These are phyloP conservation scores for Rhizomucor miehei DNA, from an alignment of 371 early-diverging fungal genomes.

Conservation along the genomic window DNA sequence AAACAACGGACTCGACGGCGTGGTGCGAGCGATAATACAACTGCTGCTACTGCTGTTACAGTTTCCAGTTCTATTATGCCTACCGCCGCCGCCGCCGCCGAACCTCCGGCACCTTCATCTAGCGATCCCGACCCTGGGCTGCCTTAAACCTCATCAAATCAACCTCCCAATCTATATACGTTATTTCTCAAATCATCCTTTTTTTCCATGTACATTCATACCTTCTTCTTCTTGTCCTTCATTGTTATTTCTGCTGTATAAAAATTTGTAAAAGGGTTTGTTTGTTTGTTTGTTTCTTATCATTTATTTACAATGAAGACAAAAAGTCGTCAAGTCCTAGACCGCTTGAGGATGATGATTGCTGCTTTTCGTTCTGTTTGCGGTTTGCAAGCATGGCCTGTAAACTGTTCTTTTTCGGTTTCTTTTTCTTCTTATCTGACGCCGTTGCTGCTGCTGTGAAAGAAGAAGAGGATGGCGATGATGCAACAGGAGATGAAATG, in stretches of 20 bases:
- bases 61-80: too few relatives aligned
- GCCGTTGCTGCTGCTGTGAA: slow-evolving; percentile 5
- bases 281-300: neutral
- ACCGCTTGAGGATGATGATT: neutral
- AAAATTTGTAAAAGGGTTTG: neutral
- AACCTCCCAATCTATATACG: too few relatives aligned
- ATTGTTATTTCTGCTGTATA: too few relatives aligned
- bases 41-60: too few relatives aligned
- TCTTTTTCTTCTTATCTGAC: slow-evolving; percentile 25
- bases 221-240: slow-evolving; percentile 2
- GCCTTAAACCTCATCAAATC: too few relatives aligned
- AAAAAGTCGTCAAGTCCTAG: slow-evolving; percentile 34
- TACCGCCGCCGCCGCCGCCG: too few relatives aligned
- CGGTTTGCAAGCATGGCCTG: slow-evolving; percentile 34
- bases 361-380: slow-evolving; percentile 13
- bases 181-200: too few relatives aligned
- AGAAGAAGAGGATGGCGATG: neutral
- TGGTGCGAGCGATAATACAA: too few relatives aligned
- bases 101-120: too few relatives aligned
- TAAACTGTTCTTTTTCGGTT: slow-evolving; percentile 39
- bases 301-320: slow-evolving; percentile 23
- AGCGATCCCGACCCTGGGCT: too few relatives aligned
- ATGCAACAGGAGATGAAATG: neutral
- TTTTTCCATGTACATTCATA: neutral
- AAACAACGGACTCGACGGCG: too few relatives aligned